Percentiles rank a stretch among this genome's conserved stretches.
Evolutionary conservation across 2,329 filamentous ascomycete species (phyloP).

Genomic region (Penicillium sclerotiorum): DNA sequence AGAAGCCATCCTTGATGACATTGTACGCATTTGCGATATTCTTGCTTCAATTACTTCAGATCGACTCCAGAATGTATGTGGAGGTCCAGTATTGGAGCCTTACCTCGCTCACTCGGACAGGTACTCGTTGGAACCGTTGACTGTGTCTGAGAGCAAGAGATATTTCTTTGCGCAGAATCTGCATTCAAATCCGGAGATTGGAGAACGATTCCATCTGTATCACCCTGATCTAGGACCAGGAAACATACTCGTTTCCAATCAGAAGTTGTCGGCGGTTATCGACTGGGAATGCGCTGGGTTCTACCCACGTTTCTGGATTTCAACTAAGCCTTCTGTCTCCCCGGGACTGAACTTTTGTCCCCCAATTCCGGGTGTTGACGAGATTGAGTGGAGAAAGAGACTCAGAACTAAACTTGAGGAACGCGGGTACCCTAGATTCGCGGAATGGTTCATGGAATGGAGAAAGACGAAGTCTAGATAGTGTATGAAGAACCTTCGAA

Average conservation of each 20-base stretch:
- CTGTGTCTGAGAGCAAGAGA: background rate
- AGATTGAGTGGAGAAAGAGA: background rate
- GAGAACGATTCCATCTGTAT: background rate
- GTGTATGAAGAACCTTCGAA: background rate
- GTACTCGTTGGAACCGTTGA: background rate
- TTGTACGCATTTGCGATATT: background rate
- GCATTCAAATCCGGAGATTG: background rate
- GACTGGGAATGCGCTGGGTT: slow-evolving; percentile 3
- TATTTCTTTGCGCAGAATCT: background rate
- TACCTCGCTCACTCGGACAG: background rate
- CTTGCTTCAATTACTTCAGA: background rate
- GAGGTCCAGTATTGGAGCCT: slow-evolving; percentile 1
- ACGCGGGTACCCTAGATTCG: background rate
- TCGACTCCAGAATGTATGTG: background rate
- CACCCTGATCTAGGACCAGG: slow-evolving; percentile 2
- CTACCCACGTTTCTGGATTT: slow-evolving; percentile 4
- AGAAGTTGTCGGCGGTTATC: background rate
- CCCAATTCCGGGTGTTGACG: background rate
- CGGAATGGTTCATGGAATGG: slow-evolving; percentile 1
- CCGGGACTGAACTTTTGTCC: background rate
- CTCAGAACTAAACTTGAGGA: background rate
- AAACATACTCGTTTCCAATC: background rate
- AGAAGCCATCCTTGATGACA: background rate
- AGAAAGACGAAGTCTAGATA: background rate
- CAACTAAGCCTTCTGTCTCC: slow-evolving; percentile 3